A percentile compares a stretch with the other conserved stretches of the same genome.
These are phyloP conservation scores for Helichrysum umbraculigerum DNA, from an alignment of 129 eudicot genomes.

Conservation along the genomic window DNA sequence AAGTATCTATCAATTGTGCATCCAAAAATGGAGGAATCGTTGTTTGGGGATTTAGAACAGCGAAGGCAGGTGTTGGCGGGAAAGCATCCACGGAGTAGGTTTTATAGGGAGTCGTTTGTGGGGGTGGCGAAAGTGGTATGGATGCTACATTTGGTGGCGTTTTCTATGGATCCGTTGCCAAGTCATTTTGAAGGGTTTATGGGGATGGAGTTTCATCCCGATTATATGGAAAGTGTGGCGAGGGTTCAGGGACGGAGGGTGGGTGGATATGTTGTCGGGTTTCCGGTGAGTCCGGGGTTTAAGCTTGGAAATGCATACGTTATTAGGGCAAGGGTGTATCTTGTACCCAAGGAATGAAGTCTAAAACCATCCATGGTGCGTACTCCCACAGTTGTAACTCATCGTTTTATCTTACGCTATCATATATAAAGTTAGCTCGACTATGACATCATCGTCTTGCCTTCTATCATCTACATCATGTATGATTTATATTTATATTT, in stretches of 20 bases:
- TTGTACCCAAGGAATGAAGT: conserved; percentile 58
- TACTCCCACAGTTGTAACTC: too few species aligned
- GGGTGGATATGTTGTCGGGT: conserved; percentile 65
- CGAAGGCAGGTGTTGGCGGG: conserved; percentile 77
- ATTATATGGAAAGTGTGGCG: conserved; percentile 91
- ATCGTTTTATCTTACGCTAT: too few species aligned
- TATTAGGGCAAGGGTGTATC: conserved; percentile 91
- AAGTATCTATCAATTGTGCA: conserved; percentile 80
- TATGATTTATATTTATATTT: neutral
- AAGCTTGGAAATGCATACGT: conserved; percentile 79
- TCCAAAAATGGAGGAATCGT: conserved; percentile 96
- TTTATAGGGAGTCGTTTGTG: conserved; percentile 66
- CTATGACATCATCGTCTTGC: too few species aligned
- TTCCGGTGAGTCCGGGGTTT: conserved; percentile 96
- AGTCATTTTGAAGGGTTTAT: conserved; percentile 86
- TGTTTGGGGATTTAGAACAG: conserved; percentile 89
- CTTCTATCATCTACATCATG: too few species aligned
- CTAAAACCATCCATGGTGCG: conserved; percentile 4
- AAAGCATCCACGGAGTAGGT: conserved; percentile 83
- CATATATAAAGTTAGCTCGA: too few species aligned
- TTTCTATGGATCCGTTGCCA: conserved; percentile 79
- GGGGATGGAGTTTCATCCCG: conserved; percentile 77
- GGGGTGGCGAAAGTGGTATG: conserved; percentile 57
- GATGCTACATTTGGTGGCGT: conserved; percentile 79
- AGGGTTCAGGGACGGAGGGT: conserved; percentile 56